Conservation (phyloP, 208 protist genomes). For the Perkinsela sp. region DNA sequence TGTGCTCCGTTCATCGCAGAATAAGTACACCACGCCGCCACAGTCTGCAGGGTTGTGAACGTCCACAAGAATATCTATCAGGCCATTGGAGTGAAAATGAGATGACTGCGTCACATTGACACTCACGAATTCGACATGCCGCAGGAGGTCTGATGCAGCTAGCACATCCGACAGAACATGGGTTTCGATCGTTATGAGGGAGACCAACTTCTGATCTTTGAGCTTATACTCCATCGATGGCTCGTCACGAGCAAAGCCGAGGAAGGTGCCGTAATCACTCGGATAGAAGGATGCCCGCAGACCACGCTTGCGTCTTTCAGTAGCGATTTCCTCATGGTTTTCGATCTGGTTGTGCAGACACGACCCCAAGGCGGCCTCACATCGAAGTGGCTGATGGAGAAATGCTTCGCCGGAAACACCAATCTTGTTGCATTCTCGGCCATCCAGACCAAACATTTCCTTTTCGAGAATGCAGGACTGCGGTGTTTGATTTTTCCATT, state of each 20-base stretch:
- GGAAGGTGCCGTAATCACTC: neutral
- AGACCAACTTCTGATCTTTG: neutral
- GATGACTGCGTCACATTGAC: too few relatives aligned
- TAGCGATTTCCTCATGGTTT: slow-evolving; percentile 9
- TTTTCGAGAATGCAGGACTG: slow-evolving; percentile 11
- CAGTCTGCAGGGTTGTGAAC: neutral
- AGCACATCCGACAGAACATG: neutral
- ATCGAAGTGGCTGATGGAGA: slow-evolving; percentile 22
- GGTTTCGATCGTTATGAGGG: neutral
- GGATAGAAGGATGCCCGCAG: neutral
- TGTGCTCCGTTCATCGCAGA: neutral
- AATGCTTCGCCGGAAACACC: slow-evolving; percentile 63
- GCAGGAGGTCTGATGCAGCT: too few relatives aligned
- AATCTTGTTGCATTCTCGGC: slow-evolving; percentile 49
- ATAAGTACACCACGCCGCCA: neutral
- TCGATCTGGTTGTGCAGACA: slow-evolving; percentile 48
- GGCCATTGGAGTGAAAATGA: too few relatives aligned
- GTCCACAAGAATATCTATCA: too few relatives aligned
- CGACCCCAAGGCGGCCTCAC: slow-evolving; percentile 15
- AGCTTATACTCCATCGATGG: neutral
- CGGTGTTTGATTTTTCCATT: neutral
- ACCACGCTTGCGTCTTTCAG: neutral
- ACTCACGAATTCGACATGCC: too few relatives aligned
- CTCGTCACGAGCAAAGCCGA: neutral
- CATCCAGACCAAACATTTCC: slow-evolving; percentile 22